Evolutionary conservation across 306 rosid genomes (phyloP), one percentile per base, ranked within the genome.

Genomic region (Astragalus glycyphyllos): DNA sequence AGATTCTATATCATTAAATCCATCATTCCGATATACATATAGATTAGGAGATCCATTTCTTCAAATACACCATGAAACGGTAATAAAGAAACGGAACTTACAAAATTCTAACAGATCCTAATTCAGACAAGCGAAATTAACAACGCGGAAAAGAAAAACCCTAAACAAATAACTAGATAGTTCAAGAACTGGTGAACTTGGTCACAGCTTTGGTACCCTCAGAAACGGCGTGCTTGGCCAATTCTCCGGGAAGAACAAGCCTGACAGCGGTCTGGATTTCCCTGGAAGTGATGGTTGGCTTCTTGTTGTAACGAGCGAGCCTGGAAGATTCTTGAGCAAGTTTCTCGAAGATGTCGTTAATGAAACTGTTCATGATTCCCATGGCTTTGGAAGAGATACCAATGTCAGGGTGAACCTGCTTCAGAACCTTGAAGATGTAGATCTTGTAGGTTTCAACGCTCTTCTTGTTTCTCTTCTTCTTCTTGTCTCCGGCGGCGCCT

Each of bases 201-300:
- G 96, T 89, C 0, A 89, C 96, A 0, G 96, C 96, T 81, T 89
- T 89, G 7, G 96, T 89, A 1, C 96, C 96, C 49, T 89, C 92
- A 0, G 96, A 89, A 0, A 89, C 90, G 0, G 89, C 96, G 0
- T 89, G 96, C 68, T 89, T 89, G 0, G 96, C 96, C 71, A 89
- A 71, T 32, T 89, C 92, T 6, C 96, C 92, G 0, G 96, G 96
- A 8, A 89, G 67, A 6, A 89, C 92, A 3, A 89, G 77, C 4
- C 96, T 83, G 11, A 89, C 96, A 0, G 92, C 96, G 0, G 96
- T 89, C 58, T 89, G 96, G 29, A 89, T 89, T 58, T 89, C 96
- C 86, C 96, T 65, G 0, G 96, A 89, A 5, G 96, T 87, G 12
- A 89, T 89, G 0, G 96, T 89, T 0, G 92, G 96, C 68, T 89